A percentile compares a stretch with the other conserved stretches of the same genome.
phyloP scores from a whole-genome alignment of 768 basidiomycete species.

The Dentipellis sp. region DNA sequence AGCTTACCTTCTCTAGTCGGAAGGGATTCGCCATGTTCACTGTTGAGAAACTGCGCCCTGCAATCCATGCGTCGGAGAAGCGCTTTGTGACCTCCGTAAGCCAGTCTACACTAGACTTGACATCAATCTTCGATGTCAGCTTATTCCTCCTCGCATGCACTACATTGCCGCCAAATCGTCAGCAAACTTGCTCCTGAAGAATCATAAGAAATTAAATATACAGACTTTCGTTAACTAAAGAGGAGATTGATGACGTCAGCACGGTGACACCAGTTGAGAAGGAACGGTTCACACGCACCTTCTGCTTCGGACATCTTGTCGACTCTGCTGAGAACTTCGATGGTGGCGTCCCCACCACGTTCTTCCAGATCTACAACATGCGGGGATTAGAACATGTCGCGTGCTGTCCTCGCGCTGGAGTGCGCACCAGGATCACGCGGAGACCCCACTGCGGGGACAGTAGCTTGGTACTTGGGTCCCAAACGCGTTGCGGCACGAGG shows the following conservation, averaged over 20 bases:
- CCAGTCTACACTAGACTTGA: slow-evolving; percentile 69
- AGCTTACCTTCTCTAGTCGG: slow-evolving; percentile 54
- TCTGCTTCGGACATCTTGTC: slow-evolving; percentile 57
- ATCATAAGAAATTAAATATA: slow-evolving; percentile 8
- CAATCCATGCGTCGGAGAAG: slow-evolving; percentile 58
- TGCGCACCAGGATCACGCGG: slow-evolving; percentile 18
- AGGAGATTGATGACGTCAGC: slow-evolving; percentile 7
- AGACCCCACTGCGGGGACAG: slow-evolving; percentile 31
- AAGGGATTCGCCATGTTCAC: slow-evolving; percentile 55
- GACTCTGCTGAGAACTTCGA: slow-evolving; percentile 62
- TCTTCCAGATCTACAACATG: slow-evolving; percentile 31
- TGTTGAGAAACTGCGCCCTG: slow-evolving; percentile 44
- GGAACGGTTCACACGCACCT: slow-evolving; percentile 35
- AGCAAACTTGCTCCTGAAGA: not conserved
- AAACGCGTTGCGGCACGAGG: slow-evolving; percentile 89
- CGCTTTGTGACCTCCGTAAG: slow-evolving; percentile 66
- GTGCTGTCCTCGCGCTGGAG: not conserved
- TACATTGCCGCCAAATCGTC: slow-evolving; percentile 17
- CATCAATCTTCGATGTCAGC: slow-evolving; percentile 42
- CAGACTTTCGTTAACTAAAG: slow-evolving; percentile 50
- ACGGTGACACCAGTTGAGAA: slow-evolving; percentile 4
- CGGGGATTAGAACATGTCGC: not conserved
- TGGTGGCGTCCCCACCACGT: slow-evolving; percentile 61
- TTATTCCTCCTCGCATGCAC: slow-evolving; percentile 59
- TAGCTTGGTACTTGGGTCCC: slow-evolving; percentile 78